These are phyloP conservation scores for Zopfia rhizophila DNA, from an alignment of 2,329 filamentous ascomycete species.

Conservation along the genomic window DNA sequence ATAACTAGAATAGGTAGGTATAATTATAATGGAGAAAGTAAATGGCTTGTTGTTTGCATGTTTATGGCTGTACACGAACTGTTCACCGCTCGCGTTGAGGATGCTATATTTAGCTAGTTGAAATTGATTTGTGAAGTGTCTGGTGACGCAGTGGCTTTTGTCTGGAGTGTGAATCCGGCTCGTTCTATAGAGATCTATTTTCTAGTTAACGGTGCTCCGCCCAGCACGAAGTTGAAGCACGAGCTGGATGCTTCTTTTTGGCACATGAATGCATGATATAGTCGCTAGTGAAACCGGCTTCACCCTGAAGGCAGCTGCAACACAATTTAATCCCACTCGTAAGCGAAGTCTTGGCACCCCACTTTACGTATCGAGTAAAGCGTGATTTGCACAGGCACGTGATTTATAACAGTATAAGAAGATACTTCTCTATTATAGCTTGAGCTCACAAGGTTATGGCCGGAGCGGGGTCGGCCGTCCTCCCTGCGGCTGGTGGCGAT, in stretches of 20 bases:
- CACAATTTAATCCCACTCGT: no score
- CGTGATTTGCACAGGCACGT: no score
- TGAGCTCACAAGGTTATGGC: no score
- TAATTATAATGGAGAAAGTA: constrained; percentile 9
- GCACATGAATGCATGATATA: constrained; percentile 17
- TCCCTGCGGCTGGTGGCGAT: no score
- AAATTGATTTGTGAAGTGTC: no score
- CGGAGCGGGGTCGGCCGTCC: no score
- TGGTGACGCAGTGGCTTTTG: constrained; percentile 8
- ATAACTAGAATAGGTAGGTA: constrained; percentile 11
- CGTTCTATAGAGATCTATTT: constrained; percentile 15
- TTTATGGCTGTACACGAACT: constrained; percentile 12
- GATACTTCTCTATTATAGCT: no score
- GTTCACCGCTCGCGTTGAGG: constrained; percentile 15
- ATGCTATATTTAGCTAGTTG: constrained; percentile 14
- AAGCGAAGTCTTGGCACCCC: no score
- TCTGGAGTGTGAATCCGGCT: constrained; percentile 8
- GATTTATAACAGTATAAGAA: no score
- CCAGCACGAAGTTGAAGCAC: constrained; percentile 12
- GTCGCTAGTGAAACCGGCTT: no score
- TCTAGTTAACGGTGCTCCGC: constrained; percentile 7
- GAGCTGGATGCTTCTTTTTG: constrained; percentile 17
- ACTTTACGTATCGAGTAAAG: no score
- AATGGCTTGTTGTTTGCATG: constrained; percentile 18
- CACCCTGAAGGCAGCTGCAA: no score